Evolutionary conservation across 495 filamentous ascomycete genomes (phyloP), one percentile per base, ranked within the genome.

Genomic region (Neurospora sublineolata): DNA sequence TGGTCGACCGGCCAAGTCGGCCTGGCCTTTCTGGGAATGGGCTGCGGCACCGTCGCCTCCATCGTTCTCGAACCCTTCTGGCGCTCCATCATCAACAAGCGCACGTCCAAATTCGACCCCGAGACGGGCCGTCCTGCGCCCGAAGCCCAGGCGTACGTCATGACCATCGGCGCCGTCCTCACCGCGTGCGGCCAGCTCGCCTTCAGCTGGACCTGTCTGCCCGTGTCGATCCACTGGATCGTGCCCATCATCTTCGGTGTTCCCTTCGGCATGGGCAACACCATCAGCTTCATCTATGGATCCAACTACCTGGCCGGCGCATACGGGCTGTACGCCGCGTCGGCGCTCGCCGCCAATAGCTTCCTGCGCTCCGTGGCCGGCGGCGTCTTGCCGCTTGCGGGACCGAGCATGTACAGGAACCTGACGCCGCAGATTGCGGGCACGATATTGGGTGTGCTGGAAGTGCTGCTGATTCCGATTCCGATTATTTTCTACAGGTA

Each of bases 21-120:
- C n/a, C 87, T 97, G 3, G 83, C 92, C 8, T 97, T 95, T 81
- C 76, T 89, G 4, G 92, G 93, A 37, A 94, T 97, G 70, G 92
- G 92, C 73, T 80, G 92, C 72, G 94, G 94, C 73, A 87, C 85
- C n/a, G 80, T 91, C 37, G 70, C 92, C 41, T 87, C 86, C 39
- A 92, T 93, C 75, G 76, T 80, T 37, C 80, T 83, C 42, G 93
- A 94, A 71, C 93, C 93, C 0, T 75, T 94, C 16, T 87, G 89
- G 77, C 88, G 93, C 3, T 86, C 85, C 16, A 81, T 94, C 71
- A 93, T 96, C 80, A 89, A 93, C 79, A 76, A 82, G 14, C 71
- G 70, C 90, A 92, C 79, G 80, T 30, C 23, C 12, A 83, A 68
- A 82, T 84, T 46, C 3, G 92, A 95, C 77, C 91, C 91, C 0